phyloP scores from a whole-genome alignment of 1,284 basidiomycete species.

The Fomitopsis betulina region DNA sequence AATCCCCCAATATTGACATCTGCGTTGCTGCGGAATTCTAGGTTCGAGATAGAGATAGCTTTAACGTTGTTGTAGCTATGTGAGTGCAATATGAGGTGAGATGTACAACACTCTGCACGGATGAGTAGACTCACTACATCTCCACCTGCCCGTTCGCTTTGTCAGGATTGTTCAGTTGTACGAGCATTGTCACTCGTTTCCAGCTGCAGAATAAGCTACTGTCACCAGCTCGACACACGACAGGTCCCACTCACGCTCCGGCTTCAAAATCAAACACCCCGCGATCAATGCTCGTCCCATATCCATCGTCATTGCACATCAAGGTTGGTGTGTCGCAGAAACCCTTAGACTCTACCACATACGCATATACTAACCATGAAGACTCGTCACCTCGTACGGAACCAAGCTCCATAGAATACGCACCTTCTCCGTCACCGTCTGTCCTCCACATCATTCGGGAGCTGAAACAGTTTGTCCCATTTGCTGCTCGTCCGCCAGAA shows the following conservation, averaged over 20 bases:
- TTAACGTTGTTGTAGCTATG: slow-evolving; percentile 28
- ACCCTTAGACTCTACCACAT: slow-evolving; percentile 21
- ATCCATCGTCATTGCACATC: slow-evolving; percentile 36
- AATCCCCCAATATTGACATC: slow-evolving; percentile 45
- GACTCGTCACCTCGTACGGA: neutral
- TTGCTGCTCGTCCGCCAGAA: slow-evolving; percentile 36
- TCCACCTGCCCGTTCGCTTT: slow-evolving; percentile 25
- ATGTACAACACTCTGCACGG: neutral
- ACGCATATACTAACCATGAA: slow-evolving; percentile 30
- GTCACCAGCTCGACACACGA: neutral
- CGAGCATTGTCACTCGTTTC: slow-evolving; percentile 26
- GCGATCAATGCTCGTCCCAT: slow-evolving; percentile 38
- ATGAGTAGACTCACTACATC: slow-evolving; percentile 21
- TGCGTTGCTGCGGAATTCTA: slow-evolving; percentile 22
- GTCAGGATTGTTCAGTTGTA: slow-evolving; percentile 24
- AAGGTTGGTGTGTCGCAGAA: slow-evolving; percentile 22
- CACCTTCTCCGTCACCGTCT: slow-evolving; percentile 38
- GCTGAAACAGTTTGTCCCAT: slow-evolving; percentile 42
- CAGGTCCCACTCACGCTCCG: slow-evolving; percentile 43
- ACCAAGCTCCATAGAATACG: slow-evolving; percentile 5
- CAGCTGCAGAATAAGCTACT: slow-evolving; percentile 16
- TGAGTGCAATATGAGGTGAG: neutral
- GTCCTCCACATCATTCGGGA: slow-evolving; percentile 43
- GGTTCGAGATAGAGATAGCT: slow-evolving; percentile 20
- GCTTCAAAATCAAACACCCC: slow-evolving; percentile 35